phyloP scores from a whole-genome alignment of 2,329 filamentous ascomycete species.

The Metarhizium anisopliae region DNA sequence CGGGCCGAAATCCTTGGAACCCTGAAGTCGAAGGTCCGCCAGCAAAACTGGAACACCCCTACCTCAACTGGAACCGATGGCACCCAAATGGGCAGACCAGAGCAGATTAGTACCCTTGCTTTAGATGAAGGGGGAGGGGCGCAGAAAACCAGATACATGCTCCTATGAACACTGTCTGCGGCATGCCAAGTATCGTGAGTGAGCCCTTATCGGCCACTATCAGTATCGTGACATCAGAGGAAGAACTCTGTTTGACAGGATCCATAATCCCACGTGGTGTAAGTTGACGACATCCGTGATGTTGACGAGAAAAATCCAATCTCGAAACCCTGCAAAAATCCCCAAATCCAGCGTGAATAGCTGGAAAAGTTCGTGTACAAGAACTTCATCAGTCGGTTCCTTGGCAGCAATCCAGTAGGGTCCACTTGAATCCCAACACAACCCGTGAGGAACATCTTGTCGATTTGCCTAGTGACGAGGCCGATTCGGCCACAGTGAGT shows the following conservation, averaged over 20 bases:
- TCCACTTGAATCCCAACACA: neutral
- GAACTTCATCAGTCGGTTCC: neutral
- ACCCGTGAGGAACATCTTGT: neutral
- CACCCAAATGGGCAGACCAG: conserved; percentile 1
- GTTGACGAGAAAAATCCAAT: neutral
- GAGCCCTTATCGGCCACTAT: neutral
- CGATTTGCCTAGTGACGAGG: neutral
- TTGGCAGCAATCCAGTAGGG: neutral
- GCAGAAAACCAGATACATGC: neutral
- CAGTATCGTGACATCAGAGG: neutral
- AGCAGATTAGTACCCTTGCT: neutral
- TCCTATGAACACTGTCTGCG: neutral
- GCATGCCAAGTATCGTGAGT: neutral
- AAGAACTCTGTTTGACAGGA: neutral
- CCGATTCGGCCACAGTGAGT: neutral
- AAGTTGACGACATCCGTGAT: neutral
- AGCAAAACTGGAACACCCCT: neutral
- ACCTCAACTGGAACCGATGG: conserved; percentile 2
- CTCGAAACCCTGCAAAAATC: neutral
- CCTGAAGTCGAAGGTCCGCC: neutral
- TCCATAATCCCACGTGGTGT: neutral
- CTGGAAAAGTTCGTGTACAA: neutral
- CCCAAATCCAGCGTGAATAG: neutral
- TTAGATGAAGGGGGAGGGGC: neutral
- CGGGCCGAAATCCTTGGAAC: neutral